A percentile compares a stretch with the other conserved stretches of the same genome.
These are phyloP conservation scores for Bretziella fagacearum DNA, from an alignment of 2,329 filamentous ascomycete genomes.

Conservation along the genomic window DNA sequence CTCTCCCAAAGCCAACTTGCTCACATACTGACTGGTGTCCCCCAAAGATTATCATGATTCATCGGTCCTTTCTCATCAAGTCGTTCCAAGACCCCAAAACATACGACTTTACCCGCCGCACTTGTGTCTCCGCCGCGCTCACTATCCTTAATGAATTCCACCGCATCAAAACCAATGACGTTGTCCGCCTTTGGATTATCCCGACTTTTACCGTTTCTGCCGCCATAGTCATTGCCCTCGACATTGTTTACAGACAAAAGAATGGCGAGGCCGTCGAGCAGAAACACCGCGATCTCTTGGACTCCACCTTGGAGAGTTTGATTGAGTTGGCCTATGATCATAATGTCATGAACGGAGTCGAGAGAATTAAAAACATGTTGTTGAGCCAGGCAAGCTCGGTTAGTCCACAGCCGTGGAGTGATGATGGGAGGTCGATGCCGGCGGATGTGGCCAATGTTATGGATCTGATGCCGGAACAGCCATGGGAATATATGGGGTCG, in stretches of 20 bases:
- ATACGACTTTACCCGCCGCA: constrained; percentile 11
- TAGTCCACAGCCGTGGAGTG: not conserved
- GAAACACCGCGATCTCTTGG: constrained; percentile 7
- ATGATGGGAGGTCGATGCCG: not conserved
- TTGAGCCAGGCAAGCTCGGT: not conserved
- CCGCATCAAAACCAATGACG: constrained; percentile 9
- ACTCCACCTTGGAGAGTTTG: constrained; percentile 2
- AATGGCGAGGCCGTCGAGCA: constrained; percentile 4
- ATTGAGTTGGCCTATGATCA: constrained; percentile 5
- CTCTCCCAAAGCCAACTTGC: not conserved
- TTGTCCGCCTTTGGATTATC: constrained; percentile 14
- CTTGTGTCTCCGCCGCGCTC: constrained; percentile 11
- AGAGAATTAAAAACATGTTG: constrained; percentile 1
- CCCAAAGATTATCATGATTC: constrained; percentile 14
- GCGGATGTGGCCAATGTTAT: not conserved
- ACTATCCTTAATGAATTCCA: constrained; percentile 12
- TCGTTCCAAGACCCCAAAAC: constrained; percentile 11
- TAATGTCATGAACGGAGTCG: constrained; percentile 3
- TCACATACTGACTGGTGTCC: too few species aligned
- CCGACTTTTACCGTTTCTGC: constrained; percentile 13
- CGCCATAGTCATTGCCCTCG: constrained; percentile 12
- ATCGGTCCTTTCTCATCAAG: constrained; percentile 14
- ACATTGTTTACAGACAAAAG: constrained; percentile 12
- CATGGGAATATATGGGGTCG: not conserved
- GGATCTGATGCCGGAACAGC: not conserved